Conservation (phyloP, 2,329 filamentous ascomycete genomes). For the Daldinia sp. region DNA sequence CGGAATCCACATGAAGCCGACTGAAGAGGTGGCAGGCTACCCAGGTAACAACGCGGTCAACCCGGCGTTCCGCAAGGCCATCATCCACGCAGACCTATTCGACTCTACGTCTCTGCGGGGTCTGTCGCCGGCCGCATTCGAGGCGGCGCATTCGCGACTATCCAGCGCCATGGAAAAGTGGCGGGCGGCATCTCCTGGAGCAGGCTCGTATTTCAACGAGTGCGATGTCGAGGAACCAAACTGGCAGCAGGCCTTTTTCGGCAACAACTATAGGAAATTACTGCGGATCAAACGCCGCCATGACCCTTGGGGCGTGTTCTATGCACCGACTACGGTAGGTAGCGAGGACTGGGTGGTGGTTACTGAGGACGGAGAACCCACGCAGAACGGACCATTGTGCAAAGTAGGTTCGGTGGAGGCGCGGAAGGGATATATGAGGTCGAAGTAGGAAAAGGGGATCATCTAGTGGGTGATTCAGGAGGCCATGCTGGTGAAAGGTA, state of each 20-base stretch:
- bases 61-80: slow-evolving; percentile 54
- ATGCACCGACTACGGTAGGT: slow-evolving; percentile 59
- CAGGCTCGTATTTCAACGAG: slow-evolving; percentile 61
- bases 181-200: slow-evolving; percentile 50
- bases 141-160: slow-evolving; percentile 35
- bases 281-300: slow-evolving; percentile 56
- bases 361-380: slow-evolving; percentile 45
- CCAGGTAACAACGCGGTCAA: slow-evolving; percentile 49
- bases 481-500: background rate
- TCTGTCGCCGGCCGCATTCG: slow-evolving; percentile 36
- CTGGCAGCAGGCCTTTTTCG: slow-evolving; percentile 58
- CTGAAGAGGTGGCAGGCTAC: slow-evolving; percentile 45
- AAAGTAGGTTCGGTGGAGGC: slow-evolving; percentile 26
- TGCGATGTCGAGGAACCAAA: slow-evolving; percentile 57
- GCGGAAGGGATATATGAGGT: background rate
- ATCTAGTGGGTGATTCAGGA: background rate
- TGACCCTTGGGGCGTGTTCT: slow-evolving; percentile 57
- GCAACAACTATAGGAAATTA: slow-evolving; percentile 54
- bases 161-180: slow-evolving; percentile 39
- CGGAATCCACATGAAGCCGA: slow-evolving; percentile 46
- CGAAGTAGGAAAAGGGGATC: background rate
- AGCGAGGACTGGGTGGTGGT: slow-evolving; percentile 58
- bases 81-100: slow-evolving; percentile 47
- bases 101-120: slow-evolving; percentile 36
- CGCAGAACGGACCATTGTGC: slow-evolving; percentile 51